phyloP scores from a whole-genome alignment of 2,329 filamentous ascomycete species.

The Aspergillus niger region DNA sequence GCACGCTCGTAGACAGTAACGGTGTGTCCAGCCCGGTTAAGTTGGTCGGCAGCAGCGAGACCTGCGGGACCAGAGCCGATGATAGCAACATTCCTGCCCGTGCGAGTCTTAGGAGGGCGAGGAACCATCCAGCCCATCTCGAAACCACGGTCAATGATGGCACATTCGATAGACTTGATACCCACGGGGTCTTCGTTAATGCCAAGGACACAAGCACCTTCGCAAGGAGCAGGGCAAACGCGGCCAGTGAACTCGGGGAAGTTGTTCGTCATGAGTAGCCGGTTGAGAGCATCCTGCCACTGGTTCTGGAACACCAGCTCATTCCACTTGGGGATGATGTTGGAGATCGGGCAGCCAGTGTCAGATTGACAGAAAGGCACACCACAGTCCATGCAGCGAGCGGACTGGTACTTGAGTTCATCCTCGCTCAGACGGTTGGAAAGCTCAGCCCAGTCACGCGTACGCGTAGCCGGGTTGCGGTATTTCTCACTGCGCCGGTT shows the following conservation, averaged over 20 bases:
- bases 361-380: slow-evolving; percentile 98
- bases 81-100: slow-evolving; percentile 83
- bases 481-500: slow-evolving; percentile 91
- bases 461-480: slow-evolving; percentile 77
- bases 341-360: slow-evolving; percentile 91
- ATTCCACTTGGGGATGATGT: slow-evolving; percentile 98
- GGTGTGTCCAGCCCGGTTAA: slow-evolving; percentile 86
- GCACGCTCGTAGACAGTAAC: slow-evolving; percentile 93
- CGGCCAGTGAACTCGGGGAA: slow-evolving; percentile 98
- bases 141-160: slow-evolving; percentile 95
- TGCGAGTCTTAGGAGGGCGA: slow-evolving; percentile 72
- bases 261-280: slow-evolving; percentile 94
- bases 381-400: slow-evolving; percentile 98
- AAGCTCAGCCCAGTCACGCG: slow-evolving; percentile 91
- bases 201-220: slow-evolving; percentile 91
- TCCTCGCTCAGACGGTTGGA: slow-evolving; percentile 86
- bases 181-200: slow-evolving; percentile 97
- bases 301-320: slow-evolving; percentile 74
- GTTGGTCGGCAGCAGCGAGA: slow-evolving; percentile 86
- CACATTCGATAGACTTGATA: slow-evolving; percentile 98
- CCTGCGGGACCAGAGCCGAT: slow-evolving; percentile 92
- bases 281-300: slow-evolving; percentile 89
- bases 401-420: slow-evolving; percentile 93
- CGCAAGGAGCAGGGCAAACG: slow-evolving; percentile 94
- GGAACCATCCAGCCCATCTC: slow-evolving; percentile 99